Conservation (phyloP, 139 green algal species). For the Chlamydomonas incerta region DNA sequence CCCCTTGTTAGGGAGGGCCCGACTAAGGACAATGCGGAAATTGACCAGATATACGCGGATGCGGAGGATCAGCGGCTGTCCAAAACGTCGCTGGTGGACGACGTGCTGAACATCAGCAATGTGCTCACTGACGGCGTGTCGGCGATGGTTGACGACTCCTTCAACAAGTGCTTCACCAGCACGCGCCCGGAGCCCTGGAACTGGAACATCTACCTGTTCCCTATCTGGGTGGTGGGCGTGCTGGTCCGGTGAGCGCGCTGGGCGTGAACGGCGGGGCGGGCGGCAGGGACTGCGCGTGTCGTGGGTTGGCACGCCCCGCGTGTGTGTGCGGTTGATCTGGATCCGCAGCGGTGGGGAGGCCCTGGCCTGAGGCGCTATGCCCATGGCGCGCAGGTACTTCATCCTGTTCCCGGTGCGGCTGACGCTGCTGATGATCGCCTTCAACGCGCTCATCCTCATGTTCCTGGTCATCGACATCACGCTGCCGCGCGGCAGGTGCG, state of each 20-base stretch:
- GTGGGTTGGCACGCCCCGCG: background rate
- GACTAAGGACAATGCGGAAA: conserved; percentile 36
- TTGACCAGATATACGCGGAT: conserved; percentile 43
- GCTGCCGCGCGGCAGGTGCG: conserved; percentile 32
- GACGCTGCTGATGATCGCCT: conserved; percentile 76
- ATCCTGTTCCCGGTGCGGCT: conserved; percentile 74
- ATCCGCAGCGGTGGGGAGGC: too few species aligned
- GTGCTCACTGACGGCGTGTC: conserved; percentile 86
- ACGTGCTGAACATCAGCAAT: conserved; percentile 87
- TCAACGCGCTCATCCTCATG: conserved; percentile 81
- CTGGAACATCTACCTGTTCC: conserved; percentile 98
- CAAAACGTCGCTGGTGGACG: conserved; percentile 49
- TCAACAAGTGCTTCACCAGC: conserved; percentile 93
- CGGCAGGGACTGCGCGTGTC: background rate
- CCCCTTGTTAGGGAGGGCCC: conserved; percentile 33
- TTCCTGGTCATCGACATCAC: conserved; percentile 82
- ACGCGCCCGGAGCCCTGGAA: conserved; percentile 92
- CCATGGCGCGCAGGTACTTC: conserved; percentile 66
- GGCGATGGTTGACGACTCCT: conserved; percentile 96
- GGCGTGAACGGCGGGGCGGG: background rate
- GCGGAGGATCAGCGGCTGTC: conserved; percentile 48
- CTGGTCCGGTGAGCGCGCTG: conserved; percentile 44
- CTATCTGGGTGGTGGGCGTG: conserved; percentile 82
- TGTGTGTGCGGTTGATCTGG: background rate
- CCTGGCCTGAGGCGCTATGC: too few species aligned